Evolutionary conservation across 1,139 yeast genomes (phyloP), one percentile per base, ranked within the genome.

Genomic region (Pichia sp.): DNA sequence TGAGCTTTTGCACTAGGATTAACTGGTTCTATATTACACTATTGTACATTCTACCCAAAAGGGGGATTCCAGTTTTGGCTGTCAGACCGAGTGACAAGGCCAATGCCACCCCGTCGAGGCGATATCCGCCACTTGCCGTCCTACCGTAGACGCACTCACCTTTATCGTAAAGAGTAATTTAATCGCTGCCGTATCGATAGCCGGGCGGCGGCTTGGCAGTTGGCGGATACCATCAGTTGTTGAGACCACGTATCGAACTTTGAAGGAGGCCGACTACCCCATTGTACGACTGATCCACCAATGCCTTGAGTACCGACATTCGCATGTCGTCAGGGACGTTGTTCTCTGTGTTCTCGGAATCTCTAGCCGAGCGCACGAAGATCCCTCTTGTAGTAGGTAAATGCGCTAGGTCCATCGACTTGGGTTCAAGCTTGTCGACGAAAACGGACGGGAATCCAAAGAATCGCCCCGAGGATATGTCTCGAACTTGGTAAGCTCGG

Each of bases 351-450:
- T 48, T 42, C 6, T 41, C 46, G 15, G 13, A 15, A 7, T 19
- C 34, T 7, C 32, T 15, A 26, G 43, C 8, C 15, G 30, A 8
- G 16, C 19, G 11, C 10, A 44, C 3, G 5, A 19, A 19, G 23
- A 19, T 19, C 23, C 40, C 23, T 46, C 32, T 47, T 10, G 44
- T 44, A 1, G 82, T 73, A 0, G 90, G 85, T 30, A 81, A 73
- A 53, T 81, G 78, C 56, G 82, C 77, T 0, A 86, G 55, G 48
- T 81, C 76, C 43, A 84, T 86, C 3, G 77, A 66, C 42, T 72
- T 69, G 34, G 72, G 61, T 11, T 49, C 46, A 59, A 62, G 3
- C 60, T 57, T 49, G 78, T 76, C 72, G 5, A 73, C 70, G 26
- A 81, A 56, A 43, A 68, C 72, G 13, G 68, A 63, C 2, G 75